Percentiles rank a stretch among this genome's conserved stretches.
Evolutionary conservation across 2,329 filamentous ascomycete species (phyloP).

Genomic region (Neonectria neomacrospora): DNA sequence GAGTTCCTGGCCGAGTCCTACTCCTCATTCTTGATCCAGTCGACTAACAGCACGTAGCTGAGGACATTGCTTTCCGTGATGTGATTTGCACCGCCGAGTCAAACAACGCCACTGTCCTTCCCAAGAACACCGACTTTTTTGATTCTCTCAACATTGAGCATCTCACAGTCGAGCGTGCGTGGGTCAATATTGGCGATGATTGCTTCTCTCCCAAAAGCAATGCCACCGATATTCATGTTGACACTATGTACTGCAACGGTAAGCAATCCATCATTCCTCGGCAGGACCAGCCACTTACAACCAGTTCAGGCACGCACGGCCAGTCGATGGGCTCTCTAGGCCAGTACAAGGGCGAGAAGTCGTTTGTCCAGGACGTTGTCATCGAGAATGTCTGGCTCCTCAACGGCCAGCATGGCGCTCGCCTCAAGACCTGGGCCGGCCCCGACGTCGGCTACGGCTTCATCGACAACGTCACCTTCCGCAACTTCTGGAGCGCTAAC

Average conservation of each 20-base stretch:
- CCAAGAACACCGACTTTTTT: constrained; percentile 44
- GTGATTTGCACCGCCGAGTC: constrained; percentile 41
- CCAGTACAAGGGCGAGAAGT: constrained; percentile 39
- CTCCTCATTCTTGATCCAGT: rapidly evolving
- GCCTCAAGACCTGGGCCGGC: constrained; percentile 42
- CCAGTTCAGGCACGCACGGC: constrained; percentile 27
- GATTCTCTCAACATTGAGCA: constrained; percentile 38
- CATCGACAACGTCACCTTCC: constrained; percentile 42
- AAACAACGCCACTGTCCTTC: constrained; percentile 36
- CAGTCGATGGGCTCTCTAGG: constrained; percentile 41
- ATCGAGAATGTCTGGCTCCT: constrained; percentile 44
- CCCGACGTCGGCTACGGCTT: constrained; percentile 39
- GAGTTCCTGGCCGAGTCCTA: neutral
- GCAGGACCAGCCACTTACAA: neutral
- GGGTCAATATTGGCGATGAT: constrained; percentile 42
- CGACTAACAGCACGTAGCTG: constrained; percentile 19
- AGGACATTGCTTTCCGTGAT: constrained; percentile 39
- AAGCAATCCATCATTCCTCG: neutral
- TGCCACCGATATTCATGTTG: constrained; percentile 36
- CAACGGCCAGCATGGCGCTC: constrained; percentile 40
- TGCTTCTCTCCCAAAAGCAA: constrained; percentile 44
- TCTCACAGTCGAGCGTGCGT: constrained; percentile 36
- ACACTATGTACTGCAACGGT: constrained; percentile 43
- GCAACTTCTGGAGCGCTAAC: constrained; percentile 41
- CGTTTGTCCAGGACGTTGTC: constrained; percentile 39